Evolutionary conservation across 2,329 filamentous ascomycete genomes (phyloP).

Genomic region (Stromatinia cepivora): DNA sequence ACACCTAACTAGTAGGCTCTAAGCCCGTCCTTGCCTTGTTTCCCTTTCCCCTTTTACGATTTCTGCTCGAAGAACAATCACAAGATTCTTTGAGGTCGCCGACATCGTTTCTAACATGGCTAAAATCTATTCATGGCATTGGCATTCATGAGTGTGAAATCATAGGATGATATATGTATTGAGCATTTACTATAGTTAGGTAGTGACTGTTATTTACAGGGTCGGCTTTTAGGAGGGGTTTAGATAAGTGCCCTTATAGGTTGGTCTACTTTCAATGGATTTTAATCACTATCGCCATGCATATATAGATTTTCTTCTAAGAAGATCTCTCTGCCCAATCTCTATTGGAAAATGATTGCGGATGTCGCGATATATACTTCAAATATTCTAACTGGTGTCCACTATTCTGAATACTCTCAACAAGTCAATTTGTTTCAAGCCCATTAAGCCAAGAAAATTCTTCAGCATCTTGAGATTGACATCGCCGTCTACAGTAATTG

Average conservation of each 20-base stretch:
- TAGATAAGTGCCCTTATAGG: neutral
- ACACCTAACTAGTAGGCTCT: neutral
- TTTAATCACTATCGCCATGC: constrained; percentile 5
- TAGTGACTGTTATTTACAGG: neutral
- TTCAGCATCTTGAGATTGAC: constrained; percentile 16
- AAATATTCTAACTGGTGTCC: constrained; percentile 8
- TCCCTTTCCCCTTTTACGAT: neutral
- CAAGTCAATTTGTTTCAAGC: neutral
- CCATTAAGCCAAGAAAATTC: constrained; percentile 6
- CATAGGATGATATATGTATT: neutral
- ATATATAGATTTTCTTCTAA: neutral
- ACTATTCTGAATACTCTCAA: too few relatives aligned
- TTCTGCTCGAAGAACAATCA: constrained; percentile 2
- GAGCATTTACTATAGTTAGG: neutral
- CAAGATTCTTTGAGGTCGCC: constrained; percentile 17
- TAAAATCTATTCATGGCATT: constrained; percentile 20
- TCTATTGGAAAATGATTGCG: neutral
- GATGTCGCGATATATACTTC: constrained; percentile 22
- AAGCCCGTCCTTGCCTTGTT: constrained; percentile 1
- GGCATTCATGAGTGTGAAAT: neutral
- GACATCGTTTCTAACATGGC: constrained; percentile 6
- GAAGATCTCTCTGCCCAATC: neutral
- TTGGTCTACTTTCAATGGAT: neutral
- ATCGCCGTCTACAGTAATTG: constrained; percentile 22
- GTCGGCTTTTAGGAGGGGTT: neutral